phyloP scores from a whole-genome alignment of 1,139 yeast species.

The Suhomyces coccinellae region DNA sequence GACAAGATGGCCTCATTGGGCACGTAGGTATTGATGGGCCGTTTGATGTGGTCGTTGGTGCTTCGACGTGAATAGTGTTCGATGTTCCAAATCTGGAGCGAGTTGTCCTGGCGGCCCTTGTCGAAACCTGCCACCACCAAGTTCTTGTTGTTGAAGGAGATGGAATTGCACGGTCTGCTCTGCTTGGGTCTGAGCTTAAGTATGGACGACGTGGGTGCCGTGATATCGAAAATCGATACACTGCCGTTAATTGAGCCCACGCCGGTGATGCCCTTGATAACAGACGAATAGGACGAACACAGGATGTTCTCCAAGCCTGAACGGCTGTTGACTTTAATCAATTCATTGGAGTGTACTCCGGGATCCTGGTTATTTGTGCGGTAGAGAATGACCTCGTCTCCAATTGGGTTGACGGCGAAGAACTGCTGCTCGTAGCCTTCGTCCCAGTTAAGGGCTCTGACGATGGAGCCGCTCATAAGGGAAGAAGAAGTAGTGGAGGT shows the following conservation, averaged over 20 bases:
- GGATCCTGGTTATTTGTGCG: slow-evolving; percentile 51
- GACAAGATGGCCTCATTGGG: slow-evolving; percentile 77
- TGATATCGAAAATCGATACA: slow-evolving; percentile 63
- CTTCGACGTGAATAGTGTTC: slow-evolving; percentile 50
- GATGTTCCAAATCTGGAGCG: slow-evolving; percentile 82
- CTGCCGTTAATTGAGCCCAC: slow-evolving; percentile 76
- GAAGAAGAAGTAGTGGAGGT: background rate
- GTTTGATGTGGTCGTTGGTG: slow-evolving; percentile 45
- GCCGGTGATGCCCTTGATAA: slow-evolving; percentile 59
- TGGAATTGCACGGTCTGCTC: slow-evolving; percentile 70
- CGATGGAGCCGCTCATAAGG: slow-evolving; percentile 53
- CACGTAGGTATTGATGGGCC: slow-evolving; percentile 61
- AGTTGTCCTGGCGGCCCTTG: slow-evolving; percentile 73
- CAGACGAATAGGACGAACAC: slow-evolving; percentile 65
- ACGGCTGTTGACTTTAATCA: slow-evolving; percentile 51
- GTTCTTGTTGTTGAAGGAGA: slow-evolving; percentile 66
- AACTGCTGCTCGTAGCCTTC: slow-evolving; percentile 54
- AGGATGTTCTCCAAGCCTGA: slow-evolving; percentile 73
- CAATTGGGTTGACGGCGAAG: slow-evolving; percentile 63
- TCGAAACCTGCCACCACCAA: slow-evolving; percentile 80
- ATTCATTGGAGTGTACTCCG: slow-evolving; percentile 34
- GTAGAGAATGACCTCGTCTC: slow-evolving; percentile 66
- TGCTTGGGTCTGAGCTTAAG: slow-evolving; percentile 63
- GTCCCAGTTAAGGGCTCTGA: slow-evolving; percentile 63
- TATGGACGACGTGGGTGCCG: slow-evolving; percentile 36